Base-by-base conservation (phyloP, 129 eudicot genomes). In the Centella asiatica region DNA sequence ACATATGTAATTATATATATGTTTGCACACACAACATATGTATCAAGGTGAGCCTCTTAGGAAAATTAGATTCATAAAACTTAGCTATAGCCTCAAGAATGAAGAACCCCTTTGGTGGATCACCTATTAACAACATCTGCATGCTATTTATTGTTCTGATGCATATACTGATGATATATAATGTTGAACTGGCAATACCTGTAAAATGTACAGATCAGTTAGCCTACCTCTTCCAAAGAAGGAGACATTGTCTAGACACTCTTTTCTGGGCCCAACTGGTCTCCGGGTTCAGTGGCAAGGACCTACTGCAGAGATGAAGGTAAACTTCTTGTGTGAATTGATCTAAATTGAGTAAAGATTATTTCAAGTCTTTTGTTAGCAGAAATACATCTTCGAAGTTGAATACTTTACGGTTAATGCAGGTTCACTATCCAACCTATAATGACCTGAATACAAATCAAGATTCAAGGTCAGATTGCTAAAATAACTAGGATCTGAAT, bases 221-320 rank as follows among this genome's bases (percentile, higher is more conserved):
- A 66, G 56, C 45, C 60, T 92, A 64, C 96, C 96, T 58, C 81
- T 80, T 65, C 90, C 97, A 25, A 92, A 82, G 73, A 80, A 84
- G 79, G 99, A 87, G 76, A 92, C 99, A 18, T 72, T 92, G 78
- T 87, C 99, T 19, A 87, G 99, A 64, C 99, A 92, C 81, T 87
- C 96, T 25, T 73, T 92, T 65, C 71, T 92, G 39, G 99, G 99
- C 54, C 92, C 90, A 54, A 87, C 65, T 76, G 96, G 99, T 65
- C 88, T 92, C 62, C 82, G 77, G 20, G 74, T 85, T 65, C 90
- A 92, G 62, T 80, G 90, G 96, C 69, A 68, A 46, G 84, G 76
- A 26, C 92, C 96, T 45, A 82, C 70, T 49, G 60, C 95, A 18
- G 90, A 85, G 71, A 76, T 65, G 46, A 92, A 92, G 96, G 95